Conservation (phyloP, 75 land plant genomes). For the Ceratopteris richardii region DNA sequence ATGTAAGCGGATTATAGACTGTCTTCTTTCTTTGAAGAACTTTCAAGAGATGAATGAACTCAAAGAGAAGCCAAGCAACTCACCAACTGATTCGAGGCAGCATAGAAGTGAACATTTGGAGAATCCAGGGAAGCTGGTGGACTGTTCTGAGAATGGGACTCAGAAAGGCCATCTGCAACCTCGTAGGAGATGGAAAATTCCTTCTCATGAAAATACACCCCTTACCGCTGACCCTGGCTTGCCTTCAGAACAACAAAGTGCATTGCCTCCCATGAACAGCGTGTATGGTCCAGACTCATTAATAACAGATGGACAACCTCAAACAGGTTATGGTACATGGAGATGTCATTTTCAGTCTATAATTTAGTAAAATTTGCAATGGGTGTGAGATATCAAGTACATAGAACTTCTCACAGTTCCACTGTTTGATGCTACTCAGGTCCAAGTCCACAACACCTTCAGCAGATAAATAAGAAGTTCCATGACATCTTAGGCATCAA, state of each 20-base stretch:
- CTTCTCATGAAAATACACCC: background rate
- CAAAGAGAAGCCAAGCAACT: background rate
- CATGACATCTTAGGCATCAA: constrained; percentile 80
- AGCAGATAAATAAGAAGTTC: constrained; percentile 64
- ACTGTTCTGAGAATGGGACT: background rate
- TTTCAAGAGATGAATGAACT: background rate
- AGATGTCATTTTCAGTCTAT: too few species aligned
- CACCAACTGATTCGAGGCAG: constrained; percentile 10
- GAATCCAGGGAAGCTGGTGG: background rate
- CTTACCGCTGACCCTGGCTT: too few species aligned
- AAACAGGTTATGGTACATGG: too few species aligned
- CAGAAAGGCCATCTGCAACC: constrained; percentile 14
- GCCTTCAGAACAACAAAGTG: too few species aligned
- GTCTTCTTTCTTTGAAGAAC: constrained; percentile 48
- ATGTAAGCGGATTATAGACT: constrained; percentile 63
- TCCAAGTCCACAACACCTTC: constrained; percentile 3
- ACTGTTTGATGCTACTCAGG: too few species aligned
- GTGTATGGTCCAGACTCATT: background rate
- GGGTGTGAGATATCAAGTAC: too few species aligned
- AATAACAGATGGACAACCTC: too few species aligned
- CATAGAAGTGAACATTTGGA: background rate
- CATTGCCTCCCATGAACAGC: background rate
- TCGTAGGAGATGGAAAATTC: constrained; percentile 20
- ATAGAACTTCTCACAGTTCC: too few species aligned
- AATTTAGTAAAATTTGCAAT: background rate